Conservation (phyloP, 2,329 filamentous ascomycete genomes). For the Phyllosticta citriasiana region DNA sequence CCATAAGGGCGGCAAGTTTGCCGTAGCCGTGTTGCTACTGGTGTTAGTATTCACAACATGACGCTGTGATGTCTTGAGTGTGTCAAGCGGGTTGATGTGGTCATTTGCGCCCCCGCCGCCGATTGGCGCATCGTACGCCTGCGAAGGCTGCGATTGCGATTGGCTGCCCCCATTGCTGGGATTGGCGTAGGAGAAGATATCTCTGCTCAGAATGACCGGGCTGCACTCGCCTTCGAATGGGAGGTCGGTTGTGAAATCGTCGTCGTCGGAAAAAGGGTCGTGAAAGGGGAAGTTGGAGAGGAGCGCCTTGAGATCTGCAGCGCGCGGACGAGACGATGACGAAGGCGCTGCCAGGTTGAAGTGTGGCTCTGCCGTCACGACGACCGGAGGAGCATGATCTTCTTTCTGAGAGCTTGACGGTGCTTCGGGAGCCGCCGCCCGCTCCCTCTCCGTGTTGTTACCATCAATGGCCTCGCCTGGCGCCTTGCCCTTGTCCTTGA, state of each 20-base stretch:
- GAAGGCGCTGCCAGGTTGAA: background rate
- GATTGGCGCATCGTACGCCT: background rate
- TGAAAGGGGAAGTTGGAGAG: slow-evolving; percentile 15
- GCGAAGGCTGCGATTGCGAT: background rate
- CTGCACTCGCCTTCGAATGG: slow-evolving; percentile 16
- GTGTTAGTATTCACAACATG: background rate
- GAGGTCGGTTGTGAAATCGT: slow-evolving; percentile 12
- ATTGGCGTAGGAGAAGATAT: slow-evolving; percentile 30
- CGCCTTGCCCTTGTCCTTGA: slow-evolving; percentile 19
- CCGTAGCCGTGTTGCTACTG: background rate
- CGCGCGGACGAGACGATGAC: background rate
- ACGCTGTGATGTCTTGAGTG: slow-evolving; percentile 18
- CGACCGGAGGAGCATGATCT: background rate
- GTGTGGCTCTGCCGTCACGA: background rate
- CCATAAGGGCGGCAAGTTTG: slow-evolving; percentile 6
- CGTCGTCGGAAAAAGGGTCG: slow-evolving; percentile 16
- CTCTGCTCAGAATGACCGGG: slow-evolving; percentile 26
- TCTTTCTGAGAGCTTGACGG: background rate
- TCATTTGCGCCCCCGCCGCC: background rate
- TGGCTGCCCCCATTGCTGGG: background rate
- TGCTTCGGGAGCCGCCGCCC: background rate
- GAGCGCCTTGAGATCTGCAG: slow-evolving; percentile 14
- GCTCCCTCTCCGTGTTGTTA: background rate
- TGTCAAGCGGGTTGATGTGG: slow-evolving; percentile 22
- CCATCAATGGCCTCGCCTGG: slow-evolving; percentile 4